Evolutionary conservation across 2,329 filamentous ascomycete species (phyloP).

Genomic region (Mariannaea elegans): DNA sequence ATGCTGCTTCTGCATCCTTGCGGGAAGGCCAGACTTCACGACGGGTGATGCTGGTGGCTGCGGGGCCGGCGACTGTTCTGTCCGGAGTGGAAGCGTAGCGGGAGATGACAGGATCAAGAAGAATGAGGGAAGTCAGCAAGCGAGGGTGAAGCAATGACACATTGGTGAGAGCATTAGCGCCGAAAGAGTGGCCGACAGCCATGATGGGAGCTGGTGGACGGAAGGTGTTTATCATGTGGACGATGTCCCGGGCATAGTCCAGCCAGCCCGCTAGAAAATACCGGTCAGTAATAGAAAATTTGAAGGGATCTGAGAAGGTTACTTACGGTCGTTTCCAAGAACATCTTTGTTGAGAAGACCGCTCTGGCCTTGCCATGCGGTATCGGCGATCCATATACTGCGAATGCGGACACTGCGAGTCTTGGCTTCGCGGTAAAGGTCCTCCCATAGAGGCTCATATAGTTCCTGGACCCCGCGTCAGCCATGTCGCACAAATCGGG

Average conservation of each 20-base stretch:
- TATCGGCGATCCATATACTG: slow-evolving; percentile 89
- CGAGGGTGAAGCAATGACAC: slow-evolving; percentile 82
- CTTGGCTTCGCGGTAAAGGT: slow-evolving; percentile 70
- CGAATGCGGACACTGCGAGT: slow-evolving; percentile 74
- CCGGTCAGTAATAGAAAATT: background rate
- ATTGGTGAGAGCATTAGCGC: slow-evolving; percentile 76
- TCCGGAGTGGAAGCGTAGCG: slow-evolving; percentile 50
- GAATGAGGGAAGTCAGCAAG: slow-evolving; percentile 76
- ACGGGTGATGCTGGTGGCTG: slow-evolving; percentile 72
- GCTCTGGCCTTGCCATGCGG: slow-evolving; percentile 85
- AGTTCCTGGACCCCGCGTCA: slow-evolving; percentile 70
- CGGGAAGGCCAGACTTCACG: slow-evolving; percentile 86
- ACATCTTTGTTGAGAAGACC: slow-evolving; percentile 77
- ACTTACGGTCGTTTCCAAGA: slow-evolving; percentile 84
- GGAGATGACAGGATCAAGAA: slow-evolving; percentile 86
- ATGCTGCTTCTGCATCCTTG: slow-evolving; percentile 70
- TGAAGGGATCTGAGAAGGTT: slow-evolving; percentile 11
- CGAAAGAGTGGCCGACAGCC: slow-evolving; percentile 90
- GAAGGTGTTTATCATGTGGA: slow-evolving; percentile 87
- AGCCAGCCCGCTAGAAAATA: slow-evolving; percentile 68
- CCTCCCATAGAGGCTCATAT: slow-evolving; percentile 92
- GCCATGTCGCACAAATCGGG: background rate
- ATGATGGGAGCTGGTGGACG: slow-evolving; percentile 82
- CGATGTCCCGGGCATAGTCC: slow-evolving; percentile 84
- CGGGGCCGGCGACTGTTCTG: slow-evolving; percentile 49